Evolutionary conservation across 2,329 filamentous ascomycete species (phyloP), one percentile per base, ranked within the genome.

Genomic region (Cercospora zeae-maydis): DNA sequence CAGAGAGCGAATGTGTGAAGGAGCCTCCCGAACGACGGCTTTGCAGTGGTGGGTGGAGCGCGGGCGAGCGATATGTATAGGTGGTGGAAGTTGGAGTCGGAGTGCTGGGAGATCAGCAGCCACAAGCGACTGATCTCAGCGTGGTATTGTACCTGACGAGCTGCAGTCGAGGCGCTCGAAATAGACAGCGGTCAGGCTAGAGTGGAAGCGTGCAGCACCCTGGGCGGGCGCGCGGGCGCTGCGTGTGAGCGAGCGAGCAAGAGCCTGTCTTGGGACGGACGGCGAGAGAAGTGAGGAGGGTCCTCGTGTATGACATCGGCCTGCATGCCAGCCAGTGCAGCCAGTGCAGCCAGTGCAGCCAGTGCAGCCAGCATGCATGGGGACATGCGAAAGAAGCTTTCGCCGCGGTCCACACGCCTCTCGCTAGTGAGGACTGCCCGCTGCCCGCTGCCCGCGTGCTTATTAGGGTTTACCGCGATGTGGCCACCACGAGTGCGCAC

Each of bases 61-160:
- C 34, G 14, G 34, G 34, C 34, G 14, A 14, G 14, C 8, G 34
- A 36, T 8, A 14, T 14, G 34, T 8, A 36, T 36, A 14, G 8
- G 34, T 36, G 34, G 34, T 36, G 34, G 14, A 8, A 14, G 14
- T 36, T 36, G 34, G n/a, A n/a, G n/a, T n/a, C n/a, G n/a, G n/a
- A n/a, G n/a, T n/a, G n/a, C n/a, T 14, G 21, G 24, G 19, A 39
- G 24, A 58, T 8, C 21, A 34, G 39, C 27, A 21, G 30, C 31
- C 53, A 60, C 33, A 13, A 55, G 58, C 27, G 39, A 36, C 55
- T 58, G 62, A 63, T 62, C 45, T 55, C 56, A 53, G 62, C 59
- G 59, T 65, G 54, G 63, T 61, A 65, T 68, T 59, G 58, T 63
- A 60, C 62, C 64, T 67, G 60, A 63, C 59, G 56, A 52, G 57